Evolutionary conservation across 2,329 filamentous ascomycete species (phyloP).

Genomic region (Aspergillus jensenii): DNA sequence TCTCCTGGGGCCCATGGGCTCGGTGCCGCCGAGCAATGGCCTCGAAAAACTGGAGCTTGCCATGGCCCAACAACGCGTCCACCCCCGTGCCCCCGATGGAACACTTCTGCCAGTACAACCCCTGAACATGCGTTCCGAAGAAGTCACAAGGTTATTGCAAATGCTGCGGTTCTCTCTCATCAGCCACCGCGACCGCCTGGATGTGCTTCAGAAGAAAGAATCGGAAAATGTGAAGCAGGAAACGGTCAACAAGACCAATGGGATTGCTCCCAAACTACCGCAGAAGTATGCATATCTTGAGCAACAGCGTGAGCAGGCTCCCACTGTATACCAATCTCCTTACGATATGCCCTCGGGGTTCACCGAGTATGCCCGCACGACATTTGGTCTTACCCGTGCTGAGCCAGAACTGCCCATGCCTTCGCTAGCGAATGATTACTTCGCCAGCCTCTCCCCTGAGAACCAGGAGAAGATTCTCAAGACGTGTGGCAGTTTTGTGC

Average conservation of each 20-base stretch:
- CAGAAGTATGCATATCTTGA: slow-evolving; percentile 43
- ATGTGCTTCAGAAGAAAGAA: slow-evolving; percentile 40
- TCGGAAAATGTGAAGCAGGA: slow-evolving; percentile 34
- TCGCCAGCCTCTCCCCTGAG: slow-evolving; percentile 38
- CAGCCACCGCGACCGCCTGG: slow-evolving; percentile 39
- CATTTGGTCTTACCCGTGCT: slow-evolving; percentile 37
- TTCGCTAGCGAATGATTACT: slow-evolving; percentile 44
- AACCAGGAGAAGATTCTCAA: slow-evolving; percentile 45
- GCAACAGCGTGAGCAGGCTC: slow-evolving; percentile 36
- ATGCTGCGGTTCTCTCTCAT: slow-evolving; percentile 46
- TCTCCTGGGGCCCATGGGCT: slow-evolving; percentile 42
- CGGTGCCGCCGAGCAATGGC: slow-evolving; percentile 40
- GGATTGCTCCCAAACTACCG: slow-evolving; percentile 32
- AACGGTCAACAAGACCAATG: slow-evolving; percentile 30
- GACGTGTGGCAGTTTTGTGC: slow-evolving; percentile 43
- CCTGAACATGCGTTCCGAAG: slow-evolving; percentile 45
- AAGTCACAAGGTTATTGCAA: slow-evolving; percentile 42
- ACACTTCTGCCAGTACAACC: slow-evolving; percentile 39
- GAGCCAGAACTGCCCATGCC: slow-evolving; percentile 35
- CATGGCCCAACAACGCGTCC: slow-evolving; percentile 45
- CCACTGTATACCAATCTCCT: slow-evolving; percentile 44
- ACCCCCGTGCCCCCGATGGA: slow-evolving; percentile 39
- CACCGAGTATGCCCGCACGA: slow-evolving; percentile 42
- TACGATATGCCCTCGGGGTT: slow-evolving; percentile 46
- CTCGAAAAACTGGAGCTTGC: slow-evolving; percentile 45